phyloP scores from a whole-genome alignment of 2,329 filamentous ascomycete genomes.

The Monilinia vaccinii-corymbosi region DNA sequence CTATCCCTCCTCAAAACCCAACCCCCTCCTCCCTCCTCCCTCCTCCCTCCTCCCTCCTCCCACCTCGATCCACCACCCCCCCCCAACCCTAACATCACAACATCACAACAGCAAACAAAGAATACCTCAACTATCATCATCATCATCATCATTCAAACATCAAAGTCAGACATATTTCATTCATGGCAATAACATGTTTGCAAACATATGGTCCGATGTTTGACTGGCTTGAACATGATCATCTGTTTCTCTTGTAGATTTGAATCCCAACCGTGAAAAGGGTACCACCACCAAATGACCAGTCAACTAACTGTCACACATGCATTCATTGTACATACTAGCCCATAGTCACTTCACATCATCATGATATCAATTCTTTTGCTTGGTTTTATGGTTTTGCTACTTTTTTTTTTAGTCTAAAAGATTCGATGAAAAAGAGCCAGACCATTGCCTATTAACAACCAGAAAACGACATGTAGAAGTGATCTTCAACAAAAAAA shows the following conservation, averaged over 20 bases:
- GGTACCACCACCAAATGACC: not conserved
- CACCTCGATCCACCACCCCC: no score
- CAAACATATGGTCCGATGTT: no score
- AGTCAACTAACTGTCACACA: not conserved
- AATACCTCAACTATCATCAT: no score
- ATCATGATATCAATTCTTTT: not conserved
- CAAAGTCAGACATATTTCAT: no score
- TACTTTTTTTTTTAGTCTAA: conserved; percentile 27
- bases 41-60: not conserved
- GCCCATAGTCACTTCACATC: not conserved
- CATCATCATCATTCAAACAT: no score
- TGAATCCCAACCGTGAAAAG: no score
- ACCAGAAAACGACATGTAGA: conserved; percentile 7
- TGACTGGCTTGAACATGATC: no score
- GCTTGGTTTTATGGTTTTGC: conserved; percentile 22
- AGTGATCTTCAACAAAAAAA: conserved; percentile 13
- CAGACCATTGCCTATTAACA: conserved; percentile 12
- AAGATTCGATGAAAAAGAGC: conserved; percentile 14
- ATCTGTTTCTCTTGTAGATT: not conserved
- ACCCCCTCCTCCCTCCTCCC: no score
- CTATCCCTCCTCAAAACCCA: no score
- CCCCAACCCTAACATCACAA: no score
- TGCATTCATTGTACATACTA: not conserved
- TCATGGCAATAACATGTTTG: no score
- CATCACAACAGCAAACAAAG: no score